phyloP scores from a whole-genome alignment of 2,329 filamentous ascomycete species.

The Whalleya microplaca region DNA sequence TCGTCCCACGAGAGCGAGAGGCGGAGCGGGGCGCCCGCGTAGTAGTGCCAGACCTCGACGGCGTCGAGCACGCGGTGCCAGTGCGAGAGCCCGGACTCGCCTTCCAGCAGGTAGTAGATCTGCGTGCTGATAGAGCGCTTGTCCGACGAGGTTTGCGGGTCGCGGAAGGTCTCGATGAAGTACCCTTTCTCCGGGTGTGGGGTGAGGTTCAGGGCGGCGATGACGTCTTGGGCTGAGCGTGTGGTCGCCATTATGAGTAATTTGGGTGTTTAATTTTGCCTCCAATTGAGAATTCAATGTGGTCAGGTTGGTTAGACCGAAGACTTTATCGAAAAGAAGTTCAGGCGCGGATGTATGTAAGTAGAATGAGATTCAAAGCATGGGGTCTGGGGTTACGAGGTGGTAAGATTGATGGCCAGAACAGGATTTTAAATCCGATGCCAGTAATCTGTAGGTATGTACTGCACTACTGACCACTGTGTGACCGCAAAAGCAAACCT shows the following conservation, averaged over 20 bases:
- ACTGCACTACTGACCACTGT: no score
- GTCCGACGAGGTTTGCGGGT: conserved; percentile 32
- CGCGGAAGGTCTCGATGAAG: conserved; percentile 51
- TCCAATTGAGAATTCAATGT: no score
- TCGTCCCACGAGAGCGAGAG: conserved; percentile 49
- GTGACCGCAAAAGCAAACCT: no score
- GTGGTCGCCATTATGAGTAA: conserved; percentile 26
- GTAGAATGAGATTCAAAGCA: no score
- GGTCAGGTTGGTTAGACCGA: no score
- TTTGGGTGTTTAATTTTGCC: conserved; percentile 4
- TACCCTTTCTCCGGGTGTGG: conserved; percentile 55
- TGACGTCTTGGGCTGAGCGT: conserved; percentile 46
- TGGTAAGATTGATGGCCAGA: no score
- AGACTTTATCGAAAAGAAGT: no score
- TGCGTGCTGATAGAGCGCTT: conserved; percentile 49
- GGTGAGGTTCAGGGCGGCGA: conserved; percentile 45
- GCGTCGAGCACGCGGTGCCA: conserved; percentile 55
- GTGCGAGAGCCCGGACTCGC: conserved; percentile 44
- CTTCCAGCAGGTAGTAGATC: conserved; percentile 58
- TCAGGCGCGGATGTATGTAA: no score
- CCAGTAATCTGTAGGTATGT: no score
- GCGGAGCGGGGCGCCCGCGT: conserved; percentile 53
- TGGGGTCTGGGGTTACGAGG: no score
- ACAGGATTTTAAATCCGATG: no score
- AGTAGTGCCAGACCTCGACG: conserved; percentile 57